Evolutionary conservation across 768 basidiomycete genomes (phyloP).

Genomic region (Lactarius deliciosus): DNA sequence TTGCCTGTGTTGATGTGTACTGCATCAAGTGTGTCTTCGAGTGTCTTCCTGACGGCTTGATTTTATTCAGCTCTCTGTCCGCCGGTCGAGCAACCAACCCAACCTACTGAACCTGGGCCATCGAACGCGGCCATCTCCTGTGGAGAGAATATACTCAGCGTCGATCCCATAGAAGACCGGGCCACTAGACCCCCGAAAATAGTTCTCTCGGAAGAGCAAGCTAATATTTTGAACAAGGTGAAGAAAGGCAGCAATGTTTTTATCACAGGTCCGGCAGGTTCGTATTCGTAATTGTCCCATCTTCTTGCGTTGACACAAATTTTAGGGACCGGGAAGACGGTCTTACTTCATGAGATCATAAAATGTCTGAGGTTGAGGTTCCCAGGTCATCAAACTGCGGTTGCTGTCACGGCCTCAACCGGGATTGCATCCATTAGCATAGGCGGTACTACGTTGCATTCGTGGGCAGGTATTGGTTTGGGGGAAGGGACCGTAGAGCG

Average conservation of each 20-base stretch:
- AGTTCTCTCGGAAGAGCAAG: constrained; percentile 54
- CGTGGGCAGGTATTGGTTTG: constrained; percentile 79
- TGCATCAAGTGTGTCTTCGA: constrained; percentile 6
- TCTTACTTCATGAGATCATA: constrained; percentile 76
- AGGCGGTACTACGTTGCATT: constrained; percentile 78
- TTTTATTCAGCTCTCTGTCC: not conserved
- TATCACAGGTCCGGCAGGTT: constrained; percentile 85
- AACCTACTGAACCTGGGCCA: not conserved
- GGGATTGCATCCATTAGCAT: constrained; percentile 83
- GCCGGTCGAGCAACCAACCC: not conserved
- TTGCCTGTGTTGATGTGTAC: constrained; percentile 18
- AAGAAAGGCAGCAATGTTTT: constrained; percentile 66
- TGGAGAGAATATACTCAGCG: not conserved
- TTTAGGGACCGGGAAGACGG: constrained; percentile 79
- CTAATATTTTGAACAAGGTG: constrained; percentile 50
- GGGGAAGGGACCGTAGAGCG: constrained; percentile 56
- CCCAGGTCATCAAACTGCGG: constrained; percentile 36
- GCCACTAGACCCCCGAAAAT: constrained; percentile 30
- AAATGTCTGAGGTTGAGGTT: constrained; percentile 34
- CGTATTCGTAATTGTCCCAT: constrained; percentile 17
- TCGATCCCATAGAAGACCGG: not conserved
- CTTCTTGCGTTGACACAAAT: not conserved
- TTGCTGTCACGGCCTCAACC: constrained; percentile 74
- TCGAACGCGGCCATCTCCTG: not conserved
- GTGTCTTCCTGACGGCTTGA: not conserved